A percentile compares a stretch with the other conserved stretches of the same genome.
Conservation (phyloP, 495 filamentous ascomycete species). For the Aspergillus indologenus region DNA sequence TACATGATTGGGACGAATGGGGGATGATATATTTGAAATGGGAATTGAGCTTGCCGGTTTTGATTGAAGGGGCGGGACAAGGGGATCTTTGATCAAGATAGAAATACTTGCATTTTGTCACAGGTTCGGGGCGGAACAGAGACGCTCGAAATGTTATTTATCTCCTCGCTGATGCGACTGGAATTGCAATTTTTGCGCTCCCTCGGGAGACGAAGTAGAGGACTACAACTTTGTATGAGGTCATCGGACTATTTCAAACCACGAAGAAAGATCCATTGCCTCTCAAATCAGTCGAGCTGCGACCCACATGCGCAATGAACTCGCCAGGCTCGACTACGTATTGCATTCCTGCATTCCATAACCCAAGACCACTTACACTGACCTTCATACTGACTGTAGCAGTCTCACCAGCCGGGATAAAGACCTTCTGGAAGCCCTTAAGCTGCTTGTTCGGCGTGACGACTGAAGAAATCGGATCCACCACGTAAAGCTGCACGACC, state of each 20-base stretch:
- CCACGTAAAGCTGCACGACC: constrained; percentile 67
- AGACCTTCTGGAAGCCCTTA: constrained; percentile 66
- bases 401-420: constrained; percentile 56
- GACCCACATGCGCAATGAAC: constrained; percentile 58
- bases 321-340: constrained; percentile 68
- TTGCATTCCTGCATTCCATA: constrained; percentile 61
- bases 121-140: too few relatives aligned
- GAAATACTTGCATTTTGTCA: too few relatives aligned
- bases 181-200: too few relatives aligned
- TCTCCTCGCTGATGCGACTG: too few relatives aligned
- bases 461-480: constrained; percentile 56
- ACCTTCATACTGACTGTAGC: constrained; percentile 55
- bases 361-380: constrained; percentile 48
- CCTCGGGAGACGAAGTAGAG: too few relatives aligned
- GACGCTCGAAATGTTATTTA: too few relatives aligned
- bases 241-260: constrained; percentile 7
- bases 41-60: too few relatives aligned
- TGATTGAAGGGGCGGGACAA: too few relatives aligned
- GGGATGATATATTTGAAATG: too few relatives aligned
- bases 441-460: constrained; percentile 63
- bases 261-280: constrained; percentile 55
- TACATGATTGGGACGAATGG: too few relatives aligned
- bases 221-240: too few relatives aligned
- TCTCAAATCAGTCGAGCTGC: constrained; percentile 52
- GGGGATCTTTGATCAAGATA: too few relatives aligned